These are phyloP conservation scores for Acidomyces sp. DNA, from an alignment of 495 filamentous ascomycete species.

Conservation along the genomic window DNA sequence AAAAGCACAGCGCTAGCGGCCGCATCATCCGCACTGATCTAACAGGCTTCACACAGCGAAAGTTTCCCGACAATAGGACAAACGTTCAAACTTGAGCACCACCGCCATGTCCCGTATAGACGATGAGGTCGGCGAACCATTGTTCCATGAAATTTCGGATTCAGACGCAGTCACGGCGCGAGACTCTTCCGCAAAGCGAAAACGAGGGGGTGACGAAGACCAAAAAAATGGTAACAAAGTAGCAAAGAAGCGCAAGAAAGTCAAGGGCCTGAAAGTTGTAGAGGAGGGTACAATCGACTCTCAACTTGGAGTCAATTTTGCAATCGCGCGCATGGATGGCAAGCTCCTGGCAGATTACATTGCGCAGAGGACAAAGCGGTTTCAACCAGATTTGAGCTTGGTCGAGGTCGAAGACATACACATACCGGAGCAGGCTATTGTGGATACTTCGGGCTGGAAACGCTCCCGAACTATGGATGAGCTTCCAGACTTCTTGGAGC, in stretches of 20 bases:
- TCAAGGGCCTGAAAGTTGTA: constrained; percentile 38
- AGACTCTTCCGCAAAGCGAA: constrained; percentile 23
- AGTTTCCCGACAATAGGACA: too few species aligned
- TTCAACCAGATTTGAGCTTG: constrained; percentile 61
- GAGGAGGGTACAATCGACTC: constrained; percentile 48
- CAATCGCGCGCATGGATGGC: constrained; percentile 69
- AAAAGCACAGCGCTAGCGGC: too few species aligned
- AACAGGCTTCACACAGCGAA: too few species aligned
- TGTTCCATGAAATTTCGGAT: constrained; percentile 19
- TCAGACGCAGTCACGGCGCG: constrained; percentile 4
- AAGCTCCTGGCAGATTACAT: constrained; percentile 75
- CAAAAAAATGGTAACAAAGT: constrained; percentile 29
- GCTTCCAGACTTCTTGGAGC: constrained; percentile 64
- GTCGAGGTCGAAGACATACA: constrained; percentile 74
- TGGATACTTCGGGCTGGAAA: constrained; percentile 62
- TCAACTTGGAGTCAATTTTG: constrained; percentile 60
- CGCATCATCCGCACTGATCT: too few species aligned
- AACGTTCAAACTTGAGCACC: too few species aligned
- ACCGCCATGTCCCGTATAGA: constrained; percentile 28
- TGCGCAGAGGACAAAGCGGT: constrained; percentile 62
- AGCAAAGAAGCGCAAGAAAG: constrained; percentile 39
- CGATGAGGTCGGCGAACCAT: constrained; percentile 19
- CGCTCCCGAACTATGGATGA: constrained; percentile 50
- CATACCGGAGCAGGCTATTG: constrained; percentile 49
- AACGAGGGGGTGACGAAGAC: constrained; percentile 20